Evolutionary conservation across 2,329 filamentous ascomycete genomes (phyloP), one percentile per base, ranked within the genome.

Genomic region (Paraphaeosphaeria minitans): DNA sequence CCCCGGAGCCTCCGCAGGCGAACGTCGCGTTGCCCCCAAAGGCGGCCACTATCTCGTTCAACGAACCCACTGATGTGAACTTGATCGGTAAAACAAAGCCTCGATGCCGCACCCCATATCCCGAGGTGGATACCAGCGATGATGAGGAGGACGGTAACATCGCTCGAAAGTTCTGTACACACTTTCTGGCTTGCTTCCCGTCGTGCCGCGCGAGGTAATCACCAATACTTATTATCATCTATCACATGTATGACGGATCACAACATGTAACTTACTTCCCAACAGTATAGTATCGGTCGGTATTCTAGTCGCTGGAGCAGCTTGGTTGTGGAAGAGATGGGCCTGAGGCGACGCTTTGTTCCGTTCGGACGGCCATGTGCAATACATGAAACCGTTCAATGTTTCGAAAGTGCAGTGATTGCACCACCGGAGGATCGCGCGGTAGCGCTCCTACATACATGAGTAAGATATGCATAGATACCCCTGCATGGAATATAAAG

Each of bases 381-480:
- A 24, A 16, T 27, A 13, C 10, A 19, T 19, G 12, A n/a, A 27
- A 22, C 31, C 7, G 29, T 48, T 33, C n/a, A 27, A 22, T 19
- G 8, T 27, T 33, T 33, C n/a, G 27, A 24, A 8, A 48, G 45
- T 48, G 24, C 9, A 19, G 16, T 33, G 22, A 22, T 6, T 35
- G 51, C 31, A 22, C 24, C 22, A 46, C 13, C 27, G 51, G 51
- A 53, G 19, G 51, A 35, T 35, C 33, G 39, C 39, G n/a, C 27
- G 51, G 51, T 19, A 10, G 29, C 19, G 51, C 29, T 10, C 41
- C 51, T 53, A 21, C 29, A 45, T 24, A 45, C 29, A 45, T 35
- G 27, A 35, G 51, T 53, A 53, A 53, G 51, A 24, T 24, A 21
- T 21, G 54, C 21, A 56, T 50, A 45, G 39, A 51, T 53, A 55